phyloP scores from a whole-genome alignment of 345 rosid species.

The Hevea brasiliensis region DNA sequence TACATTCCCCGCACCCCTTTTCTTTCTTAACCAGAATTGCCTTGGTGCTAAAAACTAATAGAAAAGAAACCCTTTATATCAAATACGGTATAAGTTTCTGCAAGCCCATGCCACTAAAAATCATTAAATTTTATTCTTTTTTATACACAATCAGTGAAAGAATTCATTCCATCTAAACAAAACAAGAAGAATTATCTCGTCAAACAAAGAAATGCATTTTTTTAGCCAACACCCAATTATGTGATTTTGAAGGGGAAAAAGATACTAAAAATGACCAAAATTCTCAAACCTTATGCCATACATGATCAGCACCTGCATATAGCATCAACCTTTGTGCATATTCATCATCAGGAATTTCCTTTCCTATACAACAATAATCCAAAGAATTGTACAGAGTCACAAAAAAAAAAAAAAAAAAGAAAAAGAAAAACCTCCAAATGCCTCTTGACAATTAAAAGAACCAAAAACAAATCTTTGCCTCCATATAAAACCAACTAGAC shows the following conservation, averaged over 20 bases:
- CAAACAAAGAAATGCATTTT: background rate
- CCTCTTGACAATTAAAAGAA: background rate
- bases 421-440: too few species aligned
- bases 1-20: background rate
- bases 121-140: background rate
- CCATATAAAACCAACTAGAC: constrained; percentile 1
- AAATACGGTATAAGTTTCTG: background rate
- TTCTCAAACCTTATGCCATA: constrained; percentile 69
- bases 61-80: background rate
- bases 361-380: constrained; percentile 48
- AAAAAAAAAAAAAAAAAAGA: too few species aligned
- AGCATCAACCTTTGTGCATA: constrained; percentile 57
- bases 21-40: background rate
- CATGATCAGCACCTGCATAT: constrained; percentile 64
- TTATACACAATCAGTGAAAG: background rate
- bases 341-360: constrained; percentile 58
- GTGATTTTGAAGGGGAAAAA: background rate
- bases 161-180: too few species aligned
- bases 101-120: background rate
- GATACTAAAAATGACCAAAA: constrained; percentile 18
- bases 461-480: background rate
- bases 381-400: background rate
- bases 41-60: background rate
- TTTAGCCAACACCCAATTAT: background rate
- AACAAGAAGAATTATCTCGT: background rate